Conservation (phyloP, 148 eudicot species). For the Silene conica region DNA sequence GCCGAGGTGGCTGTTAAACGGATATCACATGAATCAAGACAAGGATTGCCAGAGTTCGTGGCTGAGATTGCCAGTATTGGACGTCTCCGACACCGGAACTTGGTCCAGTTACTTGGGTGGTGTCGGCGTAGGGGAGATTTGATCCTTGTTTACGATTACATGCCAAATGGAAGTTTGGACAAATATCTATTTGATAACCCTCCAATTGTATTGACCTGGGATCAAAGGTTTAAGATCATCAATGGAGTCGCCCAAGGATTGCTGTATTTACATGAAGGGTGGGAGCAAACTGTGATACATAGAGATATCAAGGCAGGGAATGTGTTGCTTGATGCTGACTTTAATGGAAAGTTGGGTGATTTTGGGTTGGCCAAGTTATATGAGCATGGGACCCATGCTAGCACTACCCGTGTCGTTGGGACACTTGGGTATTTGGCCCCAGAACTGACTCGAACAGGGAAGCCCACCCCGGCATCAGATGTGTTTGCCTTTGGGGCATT, state of each 20-base stretch:
- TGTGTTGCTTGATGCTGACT: constrained; percentile 57
- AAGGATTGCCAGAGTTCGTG: constrained; percentile 62
- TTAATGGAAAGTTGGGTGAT: constrained; percentile 67
- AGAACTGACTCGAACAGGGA: constrained; percentile 73
- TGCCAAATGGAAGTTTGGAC: constrained; percentile 85
- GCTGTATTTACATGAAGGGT: constrained; percentile 69
- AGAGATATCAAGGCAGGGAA: constrained; percentile 79
- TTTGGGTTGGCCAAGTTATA: constrained; percentile 77
- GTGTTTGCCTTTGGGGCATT: constrained; percentile 87
- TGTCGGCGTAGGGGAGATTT: constrained; percentile 59
- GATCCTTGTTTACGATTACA: constrained; percentile 74
- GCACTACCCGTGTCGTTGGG: constrained; percentile 75
- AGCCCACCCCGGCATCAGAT: constrained; percentile 73
- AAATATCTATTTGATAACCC: constrained; percentile 50
- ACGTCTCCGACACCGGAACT: constrained; percentile 59
- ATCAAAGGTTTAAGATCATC: constrained; percentile 59
- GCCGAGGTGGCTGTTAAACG: constrained; percentile 64
- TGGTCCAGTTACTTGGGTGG: constrained; percentile 75
- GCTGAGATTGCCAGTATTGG: constrained; percentile 72
- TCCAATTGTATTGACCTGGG: constrained; percentile 45
- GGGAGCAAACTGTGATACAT: constrained; percentile 84
- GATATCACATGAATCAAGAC: constrained; percentile 60
- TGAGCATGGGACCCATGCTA: constrained; percentile 63
- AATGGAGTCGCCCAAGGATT: constrained; percentile 78
- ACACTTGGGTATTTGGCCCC: constrained; percentile 89